Base-by-base conservation (phyloP, 2,329 filamentous ascomycete genomes). In the Reticulascus tulasneorum region DNA sequence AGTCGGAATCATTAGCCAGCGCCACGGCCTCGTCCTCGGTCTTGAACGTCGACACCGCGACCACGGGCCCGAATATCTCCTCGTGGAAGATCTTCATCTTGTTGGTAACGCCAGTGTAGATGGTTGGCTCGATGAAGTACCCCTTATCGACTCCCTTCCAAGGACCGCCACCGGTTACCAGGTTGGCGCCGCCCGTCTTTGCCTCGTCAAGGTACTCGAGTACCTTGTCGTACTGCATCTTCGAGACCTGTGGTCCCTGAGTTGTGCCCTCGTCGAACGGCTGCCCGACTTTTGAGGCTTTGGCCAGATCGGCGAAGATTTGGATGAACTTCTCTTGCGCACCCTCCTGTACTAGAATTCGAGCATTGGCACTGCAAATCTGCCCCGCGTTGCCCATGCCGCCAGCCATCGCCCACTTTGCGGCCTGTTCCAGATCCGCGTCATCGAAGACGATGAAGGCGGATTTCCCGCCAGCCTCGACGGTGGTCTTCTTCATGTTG, bases 241-340 rank as follows among this genome's bases (percentile, higher is more conserved):
- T 82, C 6, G 81, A 83, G 29, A 87, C 76, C 52, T 87, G 84
- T 0, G 85, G 85, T 1, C 85, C 85, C 52, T 88, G 84, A 64
- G 82, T 84, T 1, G 83, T 86, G 23, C 66, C 67, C 46, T 82
- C 75, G 6, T 72, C 69, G 56, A 86, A 88, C 0, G 82, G 84
- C 51, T 87, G 77, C 36, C 84, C 85, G 10, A 87, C 71, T 33
- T 79, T 75, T 48, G 73, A 81, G 22, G 75, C 73, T 15, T 68
- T 63, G 42, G 72, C 68, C 36, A 84, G 66, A 40, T 75, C 64
- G 27, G 76, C 65, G 64, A 87, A 86, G 6, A 62, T 59, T 15
- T 67, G 59, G 31, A 87, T 58, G 52, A 88, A 89, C 35, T 76
- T 66, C 21, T 85, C 78, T 29, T 76, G 71, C 25, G 80, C 60